These are phyloP conservation scores for Melaleuca alternifolia DNA, from an alignment of 345 rosid species.

Conservation along the genomic window DNA sequence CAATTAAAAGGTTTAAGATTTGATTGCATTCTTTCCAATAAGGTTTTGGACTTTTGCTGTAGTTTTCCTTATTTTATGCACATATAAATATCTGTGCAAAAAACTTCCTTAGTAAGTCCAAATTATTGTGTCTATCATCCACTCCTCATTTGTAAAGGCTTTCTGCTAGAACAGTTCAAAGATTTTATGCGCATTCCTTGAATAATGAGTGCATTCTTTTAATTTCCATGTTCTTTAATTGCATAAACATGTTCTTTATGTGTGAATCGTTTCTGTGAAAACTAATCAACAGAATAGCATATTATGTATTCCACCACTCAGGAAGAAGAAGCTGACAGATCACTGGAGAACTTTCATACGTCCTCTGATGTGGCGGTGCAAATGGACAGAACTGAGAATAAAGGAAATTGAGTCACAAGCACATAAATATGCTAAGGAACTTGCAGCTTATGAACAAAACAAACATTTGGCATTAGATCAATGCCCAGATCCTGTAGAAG, in stretches of 20 bases:
- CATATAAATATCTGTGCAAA: neutral
- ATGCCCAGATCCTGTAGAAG: slow-evolving; percentile 29
- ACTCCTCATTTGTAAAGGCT: neutral
- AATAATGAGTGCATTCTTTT: neutral
- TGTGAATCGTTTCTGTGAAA: neutral
- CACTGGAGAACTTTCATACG: slow-evolving; percentile 75
- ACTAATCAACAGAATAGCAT: neutral
- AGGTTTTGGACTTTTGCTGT: neutral
- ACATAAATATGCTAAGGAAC: slow-evolving; percentile 43
- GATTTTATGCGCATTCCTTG: neutral
- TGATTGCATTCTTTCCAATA: neutral
- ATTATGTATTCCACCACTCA: slow-evolving; percentile 2
- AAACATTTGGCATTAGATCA: slow-evolving; percentile 32
- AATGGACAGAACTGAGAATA: slow-evolving; percentile 74
- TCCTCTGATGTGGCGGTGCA: slow-evolving; percentile 92
- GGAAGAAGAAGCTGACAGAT: slow-evolving; percentile 81
- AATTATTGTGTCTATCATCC: neutral
- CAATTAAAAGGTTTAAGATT: neutral
- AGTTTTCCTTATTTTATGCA: neutral
- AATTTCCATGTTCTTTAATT: neutral
- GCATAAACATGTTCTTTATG: neutral
- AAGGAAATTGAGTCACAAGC: slow-evolving; percentile 64
- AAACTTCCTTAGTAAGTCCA: neutral
- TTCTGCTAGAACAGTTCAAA: neutral
- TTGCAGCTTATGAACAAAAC: slow-evolving; percentile 33